Base-by-base conservation (phyloP, 371 early-diverging fungal species). In the Dichotomocladium elegans region DNA sequence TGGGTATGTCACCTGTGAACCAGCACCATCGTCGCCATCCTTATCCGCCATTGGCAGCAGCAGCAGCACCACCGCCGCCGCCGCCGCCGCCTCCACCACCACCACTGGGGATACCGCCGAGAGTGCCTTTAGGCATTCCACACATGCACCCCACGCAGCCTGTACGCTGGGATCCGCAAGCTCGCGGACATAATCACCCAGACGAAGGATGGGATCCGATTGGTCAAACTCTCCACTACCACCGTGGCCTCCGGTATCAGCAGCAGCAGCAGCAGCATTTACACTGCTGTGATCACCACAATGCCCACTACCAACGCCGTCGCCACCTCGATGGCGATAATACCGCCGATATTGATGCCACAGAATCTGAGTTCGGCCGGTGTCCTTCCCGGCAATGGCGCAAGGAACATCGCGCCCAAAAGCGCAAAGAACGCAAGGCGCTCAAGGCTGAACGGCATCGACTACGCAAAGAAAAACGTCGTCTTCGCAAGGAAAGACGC, bases 31-130 rank as follows among this genome's bases (percentile, higher is more conserved):
- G 1, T 46, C 44, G 11, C 54, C 55, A 0, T 17, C 33, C 14
- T 15, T 34, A 25, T 15, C 44, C 53, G 33, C 53, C 53, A 9
- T 44, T 44, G 8, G 42, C 52, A 11, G 42, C 52, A 7, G 33
- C 44, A 41, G 9, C 26, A 25, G 22, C 53, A 31, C 30, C 28
- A 1, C 41, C 43, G 43, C 43, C 53, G 3, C n/a, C 21, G 21
- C 37, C 37, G 21, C 37, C 37, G 8, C 37, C 37, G 8, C 37
- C 10, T 7, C 37, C 37, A n/a, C 37, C 2, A 3, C 35, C 35
- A 35, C 6, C 17, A 37, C 37, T 37, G n/a, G 37, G 37, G 15
- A 37, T 37, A 37, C 17, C 21, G n/a, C n/a, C n/a, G n/a, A n/a
- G n/a, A n/a, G n/a, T n/a, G n/a, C n/a, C n/a, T n/a, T n/a, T n/a